Evolutionary conservation across 139 green algal genomes (phyloP), one percentile per base, ranked within the genome.

Genomic region (Chlamydomonas incerta): DNA sequence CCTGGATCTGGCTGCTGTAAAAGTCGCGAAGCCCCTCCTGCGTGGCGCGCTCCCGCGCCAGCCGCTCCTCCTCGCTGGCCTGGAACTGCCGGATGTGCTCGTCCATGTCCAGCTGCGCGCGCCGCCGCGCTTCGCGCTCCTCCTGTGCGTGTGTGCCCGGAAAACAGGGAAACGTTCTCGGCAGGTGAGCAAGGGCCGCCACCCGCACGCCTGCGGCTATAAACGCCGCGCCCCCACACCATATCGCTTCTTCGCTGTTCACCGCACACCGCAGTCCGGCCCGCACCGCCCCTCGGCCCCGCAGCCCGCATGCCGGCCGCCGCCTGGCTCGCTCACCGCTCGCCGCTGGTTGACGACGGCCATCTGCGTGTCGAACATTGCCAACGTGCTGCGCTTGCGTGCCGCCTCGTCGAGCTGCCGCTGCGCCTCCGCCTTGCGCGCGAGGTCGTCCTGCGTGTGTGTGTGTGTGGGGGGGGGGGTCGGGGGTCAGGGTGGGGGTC

Each of bases 51-150:
- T 83, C 60, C 55, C 23, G 15, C 62, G 31, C 10, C 11, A 83
- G 11, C 15, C 76, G 60, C 14, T 41, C 76, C 62, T 62, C 76
- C 62, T 83, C 76, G 2, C 37, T 41, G 6, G 73, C 62, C 76
- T 83, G 76, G 29, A 65, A 83, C 29, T 73, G 60, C 10, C 62
- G 76, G 5, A 83, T 47, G 28, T 83, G 28, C 62, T 83, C 76
- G 37, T 83, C 76, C 76, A 83, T 83, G 1, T 83, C 76, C 28
- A 31, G 11, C 62, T 83, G 76, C 34, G 62, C 62, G 4, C 15
- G 24, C 10, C 76, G 62, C 76, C 76, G 76, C 1, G 62, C 60
- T 37, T 73, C 76, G 21, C 76, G 60, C 15, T 83, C 62, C 15
- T 41, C 76, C 76, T 83, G 76, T 26, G 26, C 41, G 69, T 50